phyloP scores from a whole-genome alignment of 129 eudicot species.

The Saposhnikovia divaricata region DNA sequence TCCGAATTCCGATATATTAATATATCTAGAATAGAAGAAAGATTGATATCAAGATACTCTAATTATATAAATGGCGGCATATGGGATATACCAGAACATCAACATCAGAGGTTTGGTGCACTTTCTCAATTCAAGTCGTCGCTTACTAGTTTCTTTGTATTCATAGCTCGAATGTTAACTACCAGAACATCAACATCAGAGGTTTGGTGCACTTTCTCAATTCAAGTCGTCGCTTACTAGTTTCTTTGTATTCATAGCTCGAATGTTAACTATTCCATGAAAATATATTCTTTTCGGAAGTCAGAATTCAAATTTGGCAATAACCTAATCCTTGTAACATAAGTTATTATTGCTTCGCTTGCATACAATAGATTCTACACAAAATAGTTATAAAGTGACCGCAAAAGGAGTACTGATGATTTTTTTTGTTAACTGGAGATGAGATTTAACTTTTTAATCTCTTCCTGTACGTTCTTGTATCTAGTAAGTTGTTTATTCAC shows the following conservation, averaged over 20 bases:
- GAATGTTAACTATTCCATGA: not conserved
- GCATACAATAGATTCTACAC: not conserved
- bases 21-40: not conserved
- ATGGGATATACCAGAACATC: conserved; percentile 52
- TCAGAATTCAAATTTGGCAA: not conserved
- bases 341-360: not conserved
- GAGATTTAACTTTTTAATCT: not conserved
- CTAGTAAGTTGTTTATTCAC: not conserved
- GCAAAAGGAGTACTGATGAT: not conserved
- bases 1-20: not conserved
- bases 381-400: not conserved
- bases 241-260: conserved; percentile 27
- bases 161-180: too few relatives aligned
- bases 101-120: too few relatives aligned
- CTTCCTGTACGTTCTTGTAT: not conserved
- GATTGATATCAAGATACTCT: not conserved
- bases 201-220: conserved; percentile 46
- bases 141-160: too few relatives aligned
- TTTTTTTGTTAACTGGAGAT: not conserved
- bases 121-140: too few relatives aligned
- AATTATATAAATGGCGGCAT: conserved; percentile 2
- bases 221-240: conserved; percentile 35
- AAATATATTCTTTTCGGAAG: not conserved
- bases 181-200: conserved; percentile 69
- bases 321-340: not conserved